phyloP scores from a whole-genome alignment of 495 filamentous ascomycete species.

The Trichoderma virens region DNA sequence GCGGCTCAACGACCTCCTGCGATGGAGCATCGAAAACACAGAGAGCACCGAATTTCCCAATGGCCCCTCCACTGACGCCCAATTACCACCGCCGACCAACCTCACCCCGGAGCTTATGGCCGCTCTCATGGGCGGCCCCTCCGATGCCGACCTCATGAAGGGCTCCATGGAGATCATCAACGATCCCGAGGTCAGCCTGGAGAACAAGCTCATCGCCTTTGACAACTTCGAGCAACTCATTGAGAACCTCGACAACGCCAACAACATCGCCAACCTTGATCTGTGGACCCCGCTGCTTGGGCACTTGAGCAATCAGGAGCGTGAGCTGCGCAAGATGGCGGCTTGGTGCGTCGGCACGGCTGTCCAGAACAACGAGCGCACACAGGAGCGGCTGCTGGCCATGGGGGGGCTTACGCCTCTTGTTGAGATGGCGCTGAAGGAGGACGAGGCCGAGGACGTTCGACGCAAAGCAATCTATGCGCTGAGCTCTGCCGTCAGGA shows the following conservation, averaged over 20 bases:
- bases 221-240: constrained; percentile 95
- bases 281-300: constrained; percentile 74
- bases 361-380: constrained; percentile 86
- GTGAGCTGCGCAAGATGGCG: constrained; percentile 67
- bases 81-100: constrained; percentile 23
- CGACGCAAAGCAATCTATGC: constrained; percentile 84
- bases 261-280: constrained; percentile 69
- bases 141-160: constrained; percentile 85
- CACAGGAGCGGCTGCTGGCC: constrained; percentile 68
- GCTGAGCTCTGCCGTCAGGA: constrained; percentile 72
- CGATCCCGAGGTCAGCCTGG: constrained; percentile 52
- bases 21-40: constrained; percentile 89
- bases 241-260: constrained; percentile 90
- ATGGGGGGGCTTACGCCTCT: constrained; percentile 63
- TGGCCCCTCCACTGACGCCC: constrained; percentile 32
- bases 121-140: constrained; percentile 66
- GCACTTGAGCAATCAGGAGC: constrained; percentile 58
- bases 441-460: constrained; percentile 49
- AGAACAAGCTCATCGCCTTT: constrained; percentile 79
- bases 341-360: constrained; percentile 92
- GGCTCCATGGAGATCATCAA: constrained; percentile 67
- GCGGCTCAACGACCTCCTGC: constrained; percentile 64
- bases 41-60: constrained; percentile 20
- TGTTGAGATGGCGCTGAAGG: constrained; percentile 51
- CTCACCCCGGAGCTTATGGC: constrained; percentile 61